Percentiles rank a stretch among this genome's conserved stretches.
phyloP scores from a whole-genome alignment of 345 rosid species.

The Rhodamnia rubescens region DNA sequence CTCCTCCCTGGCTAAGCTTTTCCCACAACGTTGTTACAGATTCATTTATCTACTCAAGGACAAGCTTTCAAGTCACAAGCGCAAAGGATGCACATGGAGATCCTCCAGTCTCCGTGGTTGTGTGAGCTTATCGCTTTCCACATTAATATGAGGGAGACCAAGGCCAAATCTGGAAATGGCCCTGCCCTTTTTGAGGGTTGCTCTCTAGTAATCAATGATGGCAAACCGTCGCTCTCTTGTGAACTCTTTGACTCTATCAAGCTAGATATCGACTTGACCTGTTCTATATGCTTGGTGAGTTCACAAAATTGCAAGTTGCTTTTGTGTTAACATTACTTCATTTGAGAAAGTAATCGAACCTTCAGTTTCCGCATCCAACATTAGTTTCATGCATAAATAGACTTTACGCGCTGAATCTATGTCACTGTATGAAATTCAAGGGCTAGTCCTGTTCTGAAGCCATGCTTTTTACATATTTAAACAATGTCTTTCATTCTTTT shows the following conservation, averaged over 20 bases:
- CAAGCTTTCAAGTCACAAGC: constrained; percentile 82
- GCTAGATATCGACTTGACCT: constrained; percentile 77
- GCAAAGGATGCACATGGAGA: constrained; percentile 76
- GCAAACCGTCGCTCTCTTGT: constrained; percentile 67
- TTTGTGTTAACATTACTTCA: not conserved
- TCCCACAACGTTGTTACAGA: constrained; percentile 9
- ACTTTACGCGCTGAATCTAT: not conserved
- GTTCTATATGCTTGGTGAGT: constrained; percentile 93
- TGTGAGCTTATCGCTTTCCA: constrained; percentile 91
- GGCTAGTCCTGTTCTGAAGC: not conserved
- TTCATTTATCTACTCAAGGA: constrained; percentile 90
- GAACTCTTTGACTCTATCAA: constrained; percentile 71
- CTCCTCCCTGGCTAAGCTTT: not conserved
- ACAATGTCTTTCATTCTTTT: not conserved
- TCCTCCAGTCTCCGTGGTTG: constrained; percentile 93
- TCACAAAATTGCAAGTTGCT: not conserved
- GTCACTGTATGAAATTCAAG: not conserved
- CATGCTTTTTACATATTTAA: not conserved
- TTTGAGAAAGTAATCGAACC: not conserved
- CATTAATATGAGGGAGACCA: constrained; percentile 60
- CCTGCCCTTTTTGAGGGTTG: constrained; percentile 61
- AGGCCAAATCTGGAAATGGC: constrained; percentile 22
- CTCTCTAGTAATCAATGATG: constrained; percentile 43
- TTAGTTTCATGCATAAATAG: not conserved
- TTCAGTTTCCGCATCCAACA: not conserved